Evolutionary conservation across 768 basidiomycete genomes (phyloP), one percentile per base, ranked within the genome.

Genomic region (Fomitopsis pulvina): DNA sequence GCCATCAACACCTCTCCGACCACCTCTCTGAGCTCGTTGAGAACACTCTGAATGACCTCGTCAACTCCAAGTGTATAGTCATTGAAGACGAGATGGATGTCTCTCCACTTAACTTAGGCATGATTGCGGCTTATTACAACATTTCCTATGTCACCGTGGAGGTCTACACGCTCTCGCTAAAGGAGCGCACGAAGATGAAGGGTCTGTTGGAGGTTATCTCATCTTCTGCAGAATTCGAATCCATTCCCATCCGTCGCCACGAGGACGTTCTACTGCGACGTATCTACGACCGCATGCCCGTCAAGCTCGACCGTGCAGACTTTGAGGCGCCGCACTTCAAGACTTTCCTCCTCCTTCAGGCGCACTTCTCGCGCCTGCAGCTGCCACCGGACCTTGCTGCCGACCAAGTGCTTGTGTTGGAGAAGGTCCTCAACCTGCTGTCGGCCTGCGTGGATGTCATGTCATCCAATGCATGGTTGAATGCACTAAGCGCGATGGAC

Each of bases 261-360:
- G 96, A 98, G 70, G 90, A 92, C 46, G 62, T 74, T 0, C 67
- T 95, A 2, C 79, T 96, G 8, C 83, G 86, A 38, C 83, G 92
- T 8, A 90, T 96, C 53, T 98, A 98, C 64, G 92, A 97, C 62
- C 90, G 94, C 20, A 87, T 95, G 1, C 95, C 95, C 1, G 95
- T 98, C 72, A 98, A 98, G 70, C 77, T 97, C 37, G 85, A 89
- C 43, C 64, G 59, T 10, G 75, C 72, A 52, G 88, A 97, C 67
- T 98, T 92, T 67, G 91, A 93, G 61, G 87, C 89, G 14, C 96
- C 95, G 0, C 85, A 95, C 63, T 98, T 97, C 85, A 98, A 99
- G 73, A 93, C 94, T 0, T 96, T 95, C 84, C 76, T 98, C 26
- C 80, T 98, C 1, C 76, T 99, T 1, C 94, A 99, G 63, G 93